Base-by-base conservation (phyloP, 1,284 basidiomycete genomes). In the Cutaneotrichosporon sp. region DNA sequence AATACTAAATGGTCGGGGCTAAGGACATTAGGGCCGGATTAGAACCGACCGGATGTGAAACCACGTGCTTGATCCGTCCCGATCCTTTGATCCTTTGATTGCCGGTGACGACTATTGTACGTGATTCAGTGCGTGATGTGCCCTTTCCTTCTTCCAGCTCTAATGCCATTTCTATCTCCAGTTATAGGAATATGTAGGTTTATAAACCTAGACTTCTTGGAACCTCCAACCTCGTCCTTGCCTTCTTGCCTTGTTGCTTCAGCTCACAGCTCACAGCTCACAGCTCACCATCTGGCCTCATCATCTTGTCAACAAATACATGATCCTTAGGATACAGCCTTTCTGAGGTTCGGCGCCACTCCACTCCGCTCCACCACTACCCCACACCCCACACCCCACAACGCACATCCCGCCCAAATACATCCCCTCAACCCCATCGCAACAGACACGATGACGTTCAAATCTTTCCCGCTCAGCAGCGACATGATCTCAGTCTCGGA, bases 401-500 rank as follows among this genome's bases (percentile, higher is more conserved):
- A 2, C 8, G 7, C 8, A 10, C 31, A 56, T 34, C 18, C 10
- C 53, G 5, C 31, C 5, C 34, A 11, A 6, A 31, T 14, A 32
- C n/a, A 32, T n/a, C 31, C 13, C 26, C 6, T n/a, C 31, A 52
- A 16, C 51, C 30, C 16, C 30, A 21, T 16, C 13, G 31, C 26
- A 31, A 21, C 36, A 7, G 32, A 26, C 13, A 13, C 32, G 49
- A 61, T 61, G 60, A 61, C 51, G 21, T 61, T 61, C 52, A 61
- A 56, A 52, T 46, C 55, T 18, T 63, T 63, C 26, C 60, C 65
- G 18, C 53, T 62, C 14, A 31, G 42, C n/a, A 55, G 62, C 56
- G 77, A 79, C 63, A 65, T 79, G 55, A 65, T 77, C 55, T 79
- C 74, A 52, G 66, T 78, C 31, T 69, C 73, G 2, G 76, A 78